These are phyloP conservation scores for Phytophthora hybrid DNA, from an alignment of 352 stramenopile genomes.

Conservation along the genomic window DNA sequence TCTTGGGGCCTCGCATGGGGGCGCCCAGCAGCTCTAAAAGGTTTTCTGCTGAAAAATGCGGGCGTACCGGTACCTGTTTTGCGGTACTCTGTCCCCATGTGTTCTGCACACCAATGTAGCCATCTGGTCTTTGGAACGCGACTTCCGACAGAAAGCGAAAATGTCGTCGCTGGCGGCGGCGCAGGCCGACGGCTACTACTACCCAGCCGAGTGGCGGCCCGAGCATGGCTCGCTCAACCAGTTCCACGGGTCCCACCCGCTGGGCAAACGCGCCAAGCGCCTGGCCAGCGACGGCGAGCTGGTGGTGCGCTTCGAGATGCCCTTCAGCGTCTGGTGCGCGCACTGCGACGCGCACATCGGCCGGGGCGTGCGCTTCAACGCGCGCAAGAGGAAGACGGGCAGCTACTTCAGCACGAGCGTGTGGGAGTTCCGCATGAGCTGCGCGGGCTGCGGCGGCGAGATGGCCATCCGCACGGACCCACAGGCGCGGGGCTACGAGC, in stretches of 20 bases:
- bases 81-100: no score
- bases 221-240: slow-evolving; percentile 89
- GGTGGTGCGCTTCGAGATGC: slow-evolving; percentile 98
- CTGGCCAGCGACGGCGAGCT: slow-evolving; percentile 86
- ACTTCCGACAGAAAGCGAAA: no score
- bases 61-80: background rate
- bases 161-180: slow-evolving; percentile 98
- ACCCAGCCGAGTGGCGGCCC: slow-evolving; percentile 93
- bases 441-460: slow-evolving; percentile 84
- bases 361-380: slow-evolving; percentile 96
- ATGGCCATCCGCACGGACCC: slow-evolving; percentile 97
- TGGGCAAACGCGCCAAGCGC: slow-evolving; percentile 78
- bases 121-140: no score
- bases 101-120: background rate
- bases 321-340: slow-evolving; percentile 95
- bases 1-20: slow-evolving; percentile 64
- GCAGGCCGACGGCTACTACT: slow-evolving; percentile 99
- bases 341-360: slow-evolving; percentile 78
- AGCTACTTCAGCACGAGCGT: slow-evolving; percentile 94
- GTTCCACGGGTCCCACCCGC: slow-evolving; percentile 76
- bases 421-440: slow-evolving; percentile 96
- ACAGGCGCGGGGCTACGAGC: slow-evolving; percentile 89
- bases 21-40: background rate
- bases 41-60: background rate
- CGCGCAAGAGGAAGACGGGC: slow-evolving; percentile 92